Conservation (phyloP, 768 basidiomycete genomes). For the Solioccasus polychromus region DNA sequence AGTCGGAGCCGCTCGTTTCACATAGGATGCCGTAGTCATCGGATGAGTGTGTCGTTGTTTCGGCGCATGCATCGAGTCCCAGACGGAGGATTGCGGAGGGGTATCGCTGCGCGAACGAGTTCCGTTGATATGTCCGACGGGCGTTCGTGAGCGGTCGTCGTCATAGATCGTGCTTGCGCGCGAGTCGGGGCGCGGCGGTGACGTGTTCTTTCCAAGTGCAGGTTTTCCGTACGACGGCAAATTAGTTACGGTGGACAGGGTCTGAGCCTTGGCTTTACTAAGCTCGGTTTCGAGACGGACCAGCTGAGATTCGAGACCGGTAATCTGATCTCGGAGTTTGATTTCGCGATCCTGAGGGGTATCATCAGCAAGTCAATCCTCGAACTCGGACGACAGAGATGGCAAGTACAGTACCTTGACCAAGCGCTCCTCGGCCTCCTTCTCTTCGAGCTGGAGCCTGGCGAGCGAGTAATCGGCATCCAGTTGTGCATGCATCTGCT, state of each 20-base stretch:
- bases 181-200: conserved; percentile 68
- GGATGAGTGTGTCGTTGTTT: conserved; percentile 22
- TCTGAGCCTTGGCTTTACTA: conserved; percentile 40
- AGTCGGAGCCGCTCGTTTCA: conserved; percentile 19
- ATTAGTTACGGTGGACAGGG: conserved; percentile 28
- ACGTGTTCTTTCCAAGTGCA: conserved; percentile 30
- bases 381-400: neutral
- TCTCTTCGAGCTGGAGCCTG: conserved; percentile 73
- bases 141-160: conserved; percentile 49
- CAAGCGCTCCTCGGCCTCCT: conserved; percentile 67
- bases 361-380: conserved; percentile 2
- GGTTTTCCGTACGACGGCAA: conserved; percentile 41
- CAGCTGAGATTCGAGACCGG: conserved; percentile 58
- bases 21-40: conserved; percentile 12
- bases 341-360: conserved; percentile 61
- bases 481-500: conserved; percentile 61
- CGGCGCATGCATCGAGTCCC: conserved; percentile 70
- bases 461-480: conserved; percentile 68
- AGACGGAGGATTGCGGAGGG: conserved; percentile 57
- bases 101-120: conserved; percentile 39
- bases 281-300: conserved; percentile 57
- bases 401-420: conserved; percentile 66
- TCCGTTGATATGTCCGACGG: conserved; percentile 41
- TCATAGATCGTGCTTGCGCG: conserved; percentile 64
- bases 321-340: conserved; percentile 65